phyloP scores from a whole-genome alignment of 2,329 filamentous ascomycete species.

The Apiospora malaysiana region DNA sequence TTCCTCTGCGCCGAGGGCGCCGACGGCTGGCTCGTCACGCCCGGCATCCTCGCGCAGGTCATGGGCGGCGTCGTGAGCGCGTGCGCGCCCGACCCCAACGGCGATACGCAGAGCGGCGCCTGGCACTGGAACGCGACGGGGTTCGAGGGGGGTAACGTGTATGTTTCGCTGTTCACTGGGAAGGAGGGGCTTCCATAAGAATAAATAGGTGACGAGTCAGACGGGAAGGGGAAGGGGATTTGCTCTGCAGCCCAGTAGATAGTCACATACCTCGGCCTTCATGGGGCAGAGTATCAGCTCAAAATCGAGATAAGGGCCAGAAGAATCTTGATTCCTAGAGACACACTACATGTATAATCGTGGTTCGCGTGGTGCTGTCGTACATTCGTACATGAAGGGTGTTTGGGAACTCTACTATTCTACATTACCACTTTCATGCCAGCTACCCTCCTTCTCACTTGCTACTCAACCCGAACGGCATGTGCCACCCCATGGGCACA shows the following conservation, averaged over 20 bases:
- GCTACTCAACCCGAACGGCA: background rate
- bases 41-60: background rate
- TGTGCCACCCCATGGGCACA: background rate
- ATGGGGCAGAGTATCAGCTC: background rate
- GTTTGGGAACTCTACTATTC: background rate
- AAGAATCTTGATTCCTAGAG: too few species aligned
- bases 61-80: background rate
- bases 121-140: background rate
- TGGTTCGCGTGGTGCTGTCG: background rate
- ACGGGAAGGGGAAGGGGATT: too few species aligned
- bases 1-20: constrained; percentile 17
- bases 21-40: background rate
- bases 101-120: constrained; percentile 7
- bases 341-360: background rate
- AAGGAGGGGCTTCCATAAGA: too few species aligned
- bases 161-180: background rate
- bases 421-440: background rate
- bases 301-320: background rate
- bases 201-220: too few species aligned
- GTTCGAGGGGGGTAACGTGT: background rate
- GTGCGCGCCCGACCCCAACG: background rate
- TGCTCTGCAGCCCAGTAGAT: background rate
- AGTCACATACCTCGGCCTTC: background rate
- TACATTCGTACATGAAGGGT: too few species aligned
- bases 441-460: background rate